Evolutionary conservation across 345 rosid genomes (phyloP).

Genomic region (Bruguiera parviflora): DNA sequence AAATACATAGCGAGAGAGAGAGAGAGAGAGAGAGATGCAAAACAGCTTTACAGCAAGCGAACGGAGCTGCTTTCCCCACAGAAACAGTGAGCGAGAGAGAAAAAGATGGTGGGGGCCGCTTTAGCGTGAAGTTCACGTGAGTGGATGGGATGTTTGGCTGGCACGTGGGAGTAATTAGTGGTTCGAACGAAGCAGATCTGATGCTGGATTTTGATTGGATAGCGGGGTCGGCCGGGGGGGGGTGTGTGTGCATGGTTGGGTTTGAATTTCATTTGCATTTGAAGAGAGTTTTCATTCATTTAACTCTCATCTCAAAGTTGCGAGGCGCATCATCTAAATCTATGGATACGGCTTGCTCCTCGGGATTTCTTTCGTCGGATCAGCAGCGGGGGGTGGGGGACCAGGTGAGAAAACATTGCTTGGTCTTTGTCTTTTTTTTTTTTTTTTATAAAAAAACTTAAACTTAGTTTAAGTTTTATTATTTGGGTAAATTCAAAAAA

Average conservation of each 20-base stretch:
- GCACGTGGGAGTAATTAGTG: conserved; percentile 55
- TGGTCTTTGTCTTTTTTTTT: too few species aligned
- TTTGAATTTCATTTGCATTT: conserved; percentile 9
- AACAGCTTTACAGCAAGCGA: conserved; percentile 4
- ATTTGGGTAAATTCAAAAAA: too few species aligned
- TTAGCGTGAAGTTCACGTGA: conserved; percentile 38
- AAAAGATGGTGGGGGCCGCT: conserved; percentile 18
- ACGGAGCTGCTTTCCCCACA: neutral
- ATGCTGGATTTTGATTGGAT: conserved; percentile 41
- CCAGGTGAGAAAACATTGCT: too few species aligned
- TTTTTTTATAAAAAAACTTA: too few species aligned
- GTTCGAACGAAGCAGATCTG: conserved; percentile 43
- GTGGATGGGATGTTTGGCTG: conserved; percentile 17
- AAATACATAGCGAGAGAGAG: too few species aligned
- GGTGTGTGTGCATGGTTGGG: conserved; percentile 3
- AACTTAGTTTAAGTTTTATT: too few species aligned
- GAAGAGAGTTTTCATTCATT: neutral
- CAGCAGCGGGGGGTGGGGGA: too few species aligned
- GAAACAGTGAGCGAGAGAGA: too few species aligned
- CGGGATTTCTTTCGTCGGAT: neutral
- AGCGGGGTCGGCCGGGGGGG: too few species aligned
- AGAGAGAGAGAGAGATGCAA: conserved; percentile 14
- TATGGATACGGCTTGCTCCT: conserved; percentile 7
- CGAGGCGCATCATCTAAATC: neutral
- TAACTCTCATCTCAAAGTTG: too few species aligned